A percentile compares a stretch with the other conserved stretches of the same genome.
phyloP scores from a whole-genome alignment of 345 rosid species.

The Gossypium anomalum region DNA sequence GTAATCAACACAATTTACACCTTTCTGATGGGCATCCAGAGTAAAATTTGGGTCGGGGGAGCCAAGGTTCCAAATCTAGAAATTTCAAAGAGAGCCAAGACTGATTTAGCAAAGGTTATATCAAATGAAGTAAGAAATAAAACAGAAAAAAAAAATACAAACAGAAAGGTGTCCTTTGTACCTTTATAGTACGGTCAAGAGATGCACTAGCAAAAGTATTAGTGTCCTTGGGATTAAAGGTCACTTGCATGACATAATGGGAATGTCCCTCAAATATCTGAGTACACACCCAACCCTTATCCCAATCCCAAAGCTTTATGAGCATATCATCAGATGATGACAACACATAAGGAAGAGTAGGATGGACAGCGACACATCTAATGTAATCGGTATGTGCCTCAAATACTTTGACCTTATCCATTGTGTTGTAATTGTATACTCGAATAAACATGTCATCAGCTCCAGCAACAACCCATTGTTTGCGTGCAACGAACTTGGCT shows the following conservation, averaged over 20 bases:
- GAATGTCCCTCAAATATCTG: conserved; percentile 99
- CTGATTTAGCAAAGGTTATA: conserved; percentile 6
- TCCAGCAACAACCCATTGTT: conserved; percentile 95
- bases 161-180: conserved; percentile 18
- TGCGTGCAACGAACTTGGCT: conserved; percentile 79
- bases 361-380: conserved; percentile 92
- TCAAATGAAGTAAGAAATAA: conserved; percentile 12
- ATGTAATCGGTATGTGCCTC: conserved; percentile 98
- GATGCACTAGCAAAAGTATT: conserved; percentile 98
- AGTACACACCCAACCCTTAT: conserved; percentile 90
- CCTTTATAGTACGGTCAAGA: conserved; percentile 94
- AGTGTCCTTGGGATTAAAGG: conserved; percentile 86
- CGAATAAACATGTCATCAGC: conserved; percentile 93
- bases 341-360: conserved; percentile 82
- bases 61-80: conserved; percentile 93
- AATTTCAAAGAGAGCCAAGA: conserved; percentile 21
- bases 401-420: conserved; percentile 85
- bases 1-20: conserved; percentile 90
- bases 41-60: conserved; percentile 92
- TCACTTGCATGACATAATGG: conserved; percentile 98
- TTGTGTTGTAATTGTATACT: conserved; percentile 86
- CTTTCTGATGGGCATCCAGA: conserved; percentile 92
- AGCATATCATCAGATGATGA: conserved; percentile 99
- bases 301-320: conserved; percentile 99
- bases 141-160: conserved; percentile 15